Evolutionary conservation across 345 rosid genomes (phyloP), one percentile per base, ranked within the genome.

Genomic region (Rhizophora apiculata): DNA sequence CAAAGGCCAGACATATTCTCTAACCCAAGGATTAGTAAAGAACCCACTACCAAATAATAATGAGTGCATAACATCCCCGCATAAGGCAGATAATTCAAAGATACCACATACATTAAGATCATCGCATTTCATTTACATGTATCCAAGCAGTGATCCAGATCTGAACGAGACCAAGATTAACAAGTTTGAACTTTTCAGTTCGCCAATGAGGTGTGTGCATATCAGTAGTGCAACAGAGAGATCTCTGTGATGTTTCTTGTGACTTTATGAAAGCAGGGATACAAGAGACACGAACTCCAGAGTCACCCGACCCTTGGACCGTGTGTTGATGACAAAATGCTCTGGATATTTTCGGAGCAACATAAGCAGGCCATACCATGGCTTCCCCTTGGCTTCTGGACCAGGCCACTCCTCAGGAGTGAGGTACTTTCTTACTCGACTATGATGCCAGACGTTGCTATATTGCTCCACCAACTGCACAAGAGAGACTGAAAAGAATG

Each of bases 231-330:
- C 19, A 13, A 43, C 49, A 43, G 49, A 13, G 49, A 13, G 18
- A 13, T 13, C 49, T 43, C 63, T 15, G 31, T 6, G 18, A 36
- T 73, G 29, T 10, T 37, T 31, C 62, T 46, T 13, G 19, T 26
- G 34, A 34, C 37, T 21, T 79, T 73, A 88, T 6, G 95, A 81
- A 74, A 92, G 85, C 74, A 96, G 70, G 13, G 99, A 92, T 68
- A 96, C 99, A 49, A 96, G 91, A 60, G 99, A 96, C 27, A 92
- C 98, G 36, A 90, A 92, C 83, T 92, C 99, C 57, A 75, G 78
- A 0, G 94, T 87, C 53, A 92, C 84, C 56, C 91, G 81, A 11
- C 88, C 89, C 82, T 89, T 92, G 10, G 98, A 92, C 71, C 96
- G 87, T 6, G 87, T 90, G 85, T 90, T 90, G 85, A 96, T 90